Base-by-base conservation (phyloP, 2,329 filamentous ascomycete species). In the Phaeosphaeriaceae sp. region DNA sequence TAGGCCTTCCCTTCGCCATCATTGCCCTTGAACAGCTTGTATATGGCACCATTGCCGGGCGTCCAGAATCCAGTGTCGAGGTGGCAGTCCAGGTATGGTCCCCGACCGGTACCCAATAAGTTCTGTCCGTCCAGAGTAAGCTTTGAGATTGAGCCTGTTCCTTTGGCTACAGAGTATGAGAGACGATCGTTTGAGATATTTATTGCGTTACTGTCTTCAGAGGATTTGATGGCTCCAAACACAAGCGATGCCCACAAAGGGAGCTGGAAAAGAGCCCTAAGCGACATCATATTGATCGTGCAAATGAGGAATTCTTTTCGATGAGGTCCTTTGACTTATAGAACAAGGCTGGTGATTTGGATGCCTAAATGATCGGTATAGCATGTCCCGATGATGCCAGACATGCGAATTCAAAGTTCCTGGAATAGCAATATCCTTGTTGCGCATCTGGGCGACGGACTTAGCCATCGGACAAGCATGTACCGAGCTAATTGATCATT, bases 21-120 rank as follows among this genome's bases (percentile, higher is more conserved):
- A 9, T 74, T 79, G 15, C 85, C 85, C 19, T 81, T 77, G 60
- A 86, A 82, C 7, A 88, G 77, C 58, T 83, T 73, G 65, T 84
- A 86, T 1, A 74, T 79, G 0, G 84, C 81, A 4, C 74, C 78
- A 4, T 81, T 82, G 0, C 86, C 86, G 0, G 87, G 85, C 0
- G 86, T 89, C 76, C 86, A 89, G 66, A 83, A 84, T 0, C 87
- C 87, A 0, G 79, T 80, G 0, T 80, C 85, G 68, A 87, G 89
- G 73, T 89, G 87, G 70, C 87, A 89, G 71, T 89, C 87, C 6
- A 89, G 82, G 66, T 89, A 88, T 1, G 86, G 84, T 0, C 85
- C 84, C 24, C 83, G 79, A 2, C 86, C 86, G 4, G 76, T 75
- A 13, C 86, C 85, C 0, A 88, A 80, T 1, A 89, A 78, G 61